Base-by-base conservation (phyloP, 164 flowering plant genomes). In the Kalanchoe fedtschenkoi region DNA sequence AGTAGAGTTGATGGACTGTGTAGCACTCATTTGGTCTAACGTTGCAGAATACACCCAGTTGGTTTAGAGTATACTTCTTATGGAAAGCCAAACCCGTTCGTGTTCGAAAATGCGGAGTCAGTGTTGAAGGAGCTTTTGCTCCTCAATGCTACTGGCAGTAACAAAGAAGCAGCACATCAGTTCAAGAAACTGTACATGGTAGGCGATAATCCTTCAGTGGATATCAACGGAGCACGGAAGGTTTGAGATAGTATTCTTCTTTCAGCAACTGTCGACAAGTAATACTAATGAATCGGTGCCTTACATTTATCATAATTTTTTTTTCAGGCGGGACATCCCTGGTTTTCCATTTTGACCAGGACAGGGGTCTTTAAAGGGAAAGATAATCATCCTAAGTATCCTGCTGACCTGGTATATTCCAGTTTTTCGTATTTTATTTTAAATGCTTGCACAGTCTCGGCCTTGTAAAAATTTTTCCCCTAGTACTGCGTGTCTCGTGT, bases 261-360 rank as follows among this genome's bases (percentile, higher is more conserved):
- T n/a, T n/a, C n/a, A n/a, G n/a, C n/a, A n/a, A n/a, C n/a, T 42
- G 17, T 2, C 5, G 14, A 42, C 3, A 42, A 15, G 17, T 2
- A 19, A 34, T 19, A 33, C 34, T 58, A 17, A 5, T 21, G 61
- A n/a, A 16, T 19, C 39, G 17, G 0, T 15, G 42, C 32, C 6
- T 47, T 22, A 7, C 28, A 22, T 47, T 29, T 47, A 26, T 61
- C 21, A 0, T 57, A 13, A 30, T 47, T 51, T 1, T 14, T 10
- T 51, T 67, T 71, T 63, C 81, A 93, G 99, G 91, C 96, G 0
- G 97, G 97, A 57, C 71, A 70, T 67, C 97, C 97, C 10, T 93
- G 97, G 96, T 86, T 89, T 75, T 89, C 96, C 38, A 86, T 93
- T 61, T 68, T 93, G 70, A 89, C 97, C 0, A 83, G 92, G 73